Base-by-base conservation (phyloP, 345 rosid species). In the Citrus hindsii region DNA sequence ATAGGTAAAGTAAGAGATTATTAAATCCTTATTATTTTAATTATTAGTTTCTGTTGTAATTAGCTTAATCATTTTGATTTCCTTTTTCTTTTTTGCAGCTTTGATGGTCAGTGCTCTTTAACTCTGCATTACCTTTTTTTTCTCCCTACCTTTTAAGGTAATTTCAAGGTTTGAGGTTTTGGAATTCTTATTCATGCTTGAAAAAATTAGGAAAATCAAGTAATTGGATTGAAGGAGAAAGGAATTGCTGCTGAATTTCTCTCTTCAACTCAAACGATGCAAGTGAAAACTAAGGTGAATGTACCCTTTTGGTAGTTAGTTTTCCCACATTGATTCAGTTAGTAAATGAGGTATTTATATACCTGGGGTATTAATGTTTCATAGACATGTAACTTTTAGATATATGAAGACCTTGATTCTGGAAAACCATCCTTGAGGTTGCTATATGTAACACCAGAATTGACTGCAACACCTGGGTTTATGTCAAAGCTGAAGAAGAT, bases 221-320 rank as follows among this genome's bases (percentile, higher is more conserved):
- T 93, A 46, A 87, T 84, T 84, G 93, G 90, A 40, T 82, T 95
- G 86, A 92, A 93, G 84, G 91, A 89, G 90, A 95, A 92, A 87
- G 97, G 97, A 72, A 88, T 95, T 83, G 81, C 98, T 69, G 99
- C 97, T 32, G 97, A 94, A 75, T 94, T 84, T 89, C 97, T 95
- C 55, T 92, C 97, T 28, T 95, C 98, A 38, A 92, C 95, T 30
- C 98, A 88, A 82, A 74, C 93, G 42, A 76, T 91, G 4, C 83
- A 80, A 62, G 87, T 89, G 67, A 95, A 75, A 83, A 92, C 84
- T 80, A 91, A 92, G 84, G 92, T 86, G 76, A 76, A 77, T 64
- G n/a, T 18, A 56, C 2, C 12, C 56, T 27, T 58, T 37, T 22
- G 24, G 21, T 51, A 48, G 27, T 38, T 16, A 6, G 7, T 13